phyloP scores from a whole-genome alignment of 2,329 filamentous ascomycete genomes.

The Arthrocladium fulminans region DNA sequence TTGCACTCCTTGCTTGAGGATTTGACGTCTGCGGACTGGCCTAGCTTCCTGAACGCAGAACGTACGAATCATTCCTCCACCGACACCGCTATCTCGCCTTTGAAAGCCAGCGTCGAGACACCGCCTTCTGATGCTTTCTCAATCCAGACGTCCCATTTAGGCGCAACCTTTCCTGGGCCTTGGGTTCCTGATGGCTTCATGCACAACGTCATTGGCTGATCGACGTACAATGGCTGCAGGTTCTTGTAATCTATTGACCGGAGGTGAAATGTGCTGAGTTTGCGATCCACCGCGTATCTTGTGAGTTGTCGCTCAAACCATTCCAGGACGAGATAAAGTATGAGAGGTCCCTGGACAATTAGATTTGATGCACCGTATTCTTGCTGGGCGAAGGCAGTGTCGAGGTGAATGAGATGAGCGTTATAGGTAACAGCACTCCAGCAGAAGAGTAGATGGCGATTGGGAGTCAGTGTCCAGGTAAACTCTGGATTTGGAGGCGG shows the following conservation, averaged over 20 bases:
- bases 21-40: too few species aligned
- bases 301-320: constrained; percentile 41
- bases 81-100: constrained; percentile 4
- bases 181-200: constrained; percentile 41
- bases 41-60: neutral
- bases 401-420: constrained; percentile 81
- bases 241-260: constrained; percentile 63
- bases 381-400: constrained; percentile 58
- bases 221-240: constrained; percentile 67
- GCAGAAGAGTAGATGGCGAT: constrained; percentile 67
- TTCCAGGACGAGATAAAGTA: constrained; percentile 65
- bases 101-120: constrained; percentile 13
- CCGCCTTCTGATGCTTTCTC: constrained; percentile 15
- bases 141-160: constrained; percentile 48
- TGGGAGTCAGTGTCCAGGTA: constrained; percentile 54
- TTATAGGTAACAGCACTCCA: constrained; percentile 91
- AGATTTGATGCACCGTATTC: constrained; percentile 66
- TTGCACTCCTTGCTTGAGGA: too few species aligned
- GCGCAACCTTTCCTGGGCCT: constrained; percentile 56
- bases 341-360: constrained; percentile 80
- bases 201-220: constrained; percentile 62
- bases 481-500: constrained; percentile 44
- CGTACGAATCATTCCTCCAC: neutral
- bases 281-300: constrained; percentile 16
- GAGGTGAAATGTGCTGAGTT: neutral